A percentile compares a stretch with the other conserved stretches of the same genome.
phyloP scores from a whole-genome alignment of 2,329 filamentous ascomycete genomes.

The Cladosporium sp. region DNA sequence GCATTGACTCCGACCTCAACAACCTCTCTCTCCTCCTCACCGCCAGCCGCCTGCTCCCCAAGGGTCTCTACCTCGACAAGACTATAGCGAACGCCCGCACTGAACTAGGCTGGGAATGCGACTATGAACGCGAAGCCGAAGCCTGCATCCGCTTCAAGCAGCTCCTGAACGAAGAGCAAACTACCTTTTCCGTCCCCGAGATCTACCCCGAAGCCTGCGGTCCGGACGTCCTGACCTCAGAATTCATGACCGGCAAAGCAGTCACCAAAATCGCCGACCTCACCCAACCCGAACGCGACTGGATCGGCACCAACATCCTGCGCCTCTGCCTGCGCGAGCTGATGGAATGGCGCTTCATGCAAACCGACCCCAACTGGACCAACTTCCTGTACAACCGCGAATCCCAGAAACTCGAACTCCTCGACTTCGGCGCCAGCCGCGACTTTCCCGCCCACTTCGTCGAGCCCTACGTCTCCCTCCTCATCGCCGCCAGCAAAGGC shows the following conservation, averaged over 20 bases:
- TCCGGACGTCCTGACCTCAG: constrained; percentile 85
- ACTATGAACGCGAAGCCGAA: constrained; percentile 84
- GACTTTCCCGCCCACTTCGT: constrained; percentile 82
- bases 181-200: constrained; percentile 74
- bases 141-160: constrained; percentile 72
- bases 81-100: constrained; percentile 92
- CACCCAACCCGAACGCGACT: constrained; percentile 80
- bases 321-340: constrained; percentile 91
- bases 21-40: constrained; percentile 89
- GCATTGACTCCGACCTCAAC: constrained; percentile 93
- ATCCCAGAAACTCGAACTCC: constrained; percentile 70
- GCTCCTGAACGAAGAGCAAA: constrained; percentile 69
- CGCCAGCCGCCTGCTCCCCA: constrained; percentile 83
- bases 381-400: constrained; percentile 88
- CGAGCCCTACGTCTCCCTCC: constrained; percentile 70
- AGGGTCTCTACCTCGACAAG: constrained; percentile 90
- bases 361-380: constrained; percentile 99
- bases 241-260: constrained; percentile 79
- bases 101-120: constrained; percentile 95
- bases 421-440: constrained; percentile 91
- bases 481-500: constrained; percentile 69
- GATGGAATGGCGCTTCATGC: constrained; percentile 94
- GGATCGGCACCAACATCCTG: constrained; percentile 92
- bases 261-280: constrained; percentile 75
- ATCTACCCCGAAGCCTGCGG: constrained; percentile 77